Evolutionary conservation across 164 flowering plant genomes (phyloP).

Genomic region (Cinnamomum micranthum): DNA sequence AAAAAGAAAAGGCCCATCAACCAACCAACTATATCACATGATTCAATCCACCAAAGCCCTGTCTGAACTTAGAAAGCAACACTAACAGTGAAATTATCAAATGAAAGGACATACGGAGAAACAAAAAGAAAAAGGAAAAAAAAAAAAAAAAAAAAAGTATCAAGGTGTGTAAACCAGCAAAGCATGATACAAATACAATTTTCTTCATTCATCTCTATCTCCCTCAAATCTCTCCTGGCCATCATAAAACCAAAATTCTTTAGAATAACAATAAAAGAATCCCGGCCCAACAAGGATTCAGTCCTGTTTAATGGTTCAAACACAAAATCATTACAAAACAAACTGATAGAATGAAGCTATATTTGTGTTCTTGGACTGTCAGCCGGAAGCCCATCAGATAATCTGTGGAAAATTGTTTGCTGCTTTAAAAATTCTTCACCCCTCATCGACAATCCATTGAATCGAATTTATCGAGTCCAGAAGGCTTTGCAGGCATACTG

Average conservation of each 20-base stretch:
- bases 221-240: not conserved
- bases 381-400: not conserved
- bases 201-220: not conserved
- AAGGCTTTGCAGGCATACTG: slow-evolving; percentile 35
- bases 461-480: slow-evolving; percentile 34
- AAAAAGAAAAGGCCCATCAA: not conserved
- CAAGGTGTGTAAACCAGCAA: slow-evolving; percentile 1
- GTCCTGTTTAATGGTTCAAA: not conserved
- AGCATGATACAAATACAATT: not conserved
- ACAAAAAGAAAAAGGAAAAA: not conserved
- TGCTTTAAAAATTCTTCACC: not conserved
- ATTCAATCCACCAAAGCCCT: not conserved
- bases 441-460: slow-evolving; percentile 34
- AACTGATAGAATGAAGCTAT: not conserved
- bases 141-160: not conserved
- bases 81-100: not conserved
- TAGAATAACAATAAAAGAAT: slow-evolving; percentile 8
- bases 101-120: not conserved
- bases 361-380: not conserved
- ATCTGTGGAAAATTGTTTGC: not conserved
- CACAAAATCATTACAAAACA: not conserved
- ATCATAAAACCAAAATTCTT: not conserved
- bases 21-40: not conserved
- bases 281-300: not conserved
- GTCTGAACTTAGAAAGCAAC: no score